A percentile compares a stretch with the other conserved stretches of the same genome.
These are phyloP conservation scores for Wallacemonas sp. DNA, from an alignment of 208 protist species.

Conservation along the genomic window DNA sequence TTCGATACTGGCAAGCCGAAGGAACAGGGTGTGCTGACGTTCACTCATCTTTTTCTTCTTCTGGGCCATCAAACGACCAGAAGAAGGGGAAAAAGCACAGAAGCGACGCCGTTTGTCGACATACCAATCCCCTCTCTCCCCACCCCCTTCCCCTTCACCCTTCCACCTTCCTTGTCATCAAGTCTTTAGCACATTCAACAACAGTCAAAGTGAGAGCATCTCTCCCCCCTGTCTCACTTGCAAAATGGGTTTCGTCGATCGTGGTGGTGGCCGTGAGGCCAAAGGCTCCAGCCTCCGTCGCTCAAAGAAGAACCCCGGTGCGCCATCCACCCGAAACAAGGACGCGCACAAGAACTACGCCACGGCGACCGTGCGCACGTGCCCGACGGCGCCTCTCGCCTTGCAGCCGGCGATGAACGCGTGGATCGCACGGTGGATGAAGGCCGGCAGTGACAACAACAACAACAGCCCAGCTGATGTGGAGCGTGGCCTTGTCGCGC, in stretches of 20 bases:
- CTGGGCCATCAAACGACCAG: too few species aligned
- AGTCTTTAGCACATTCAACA: too few species aligned
- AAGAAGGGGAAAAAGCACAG: too few species aligned
- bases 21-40: background rate
- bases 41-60: too few species aligned
- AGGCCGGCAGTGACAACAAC: background rate
- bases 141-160: too few species aligned
- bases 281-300: constrained; percentile 75
- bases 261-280: constrained; percentile 75
- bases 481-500: background rate
- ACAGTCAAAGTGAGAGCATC: too few species aligned
- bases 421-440: constrained; percentile 3
- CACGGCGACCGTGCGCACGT: constrained; percentile 23
- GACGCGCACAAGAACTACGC: constrained; percentile 26
- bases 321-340: constrained; percentile 47
- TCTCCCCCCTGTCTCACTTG: too few species aligned
- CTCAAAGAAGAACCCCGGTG: constrained; percentile 84
- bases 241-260: constrained; percentile 85
- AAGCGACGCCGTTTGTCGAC: too few species aligned
- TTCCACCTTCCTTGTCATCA: too few species aligned
- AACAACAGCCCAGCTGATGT: background rate
- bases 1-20: too few species aligned
- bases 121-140: too few species aligned
- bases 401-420: constrained; percentile 15
- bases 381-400: constrained; percentile 26